Conservation (phyloP, 1,284 basidiomycete genomes). For the Singerocomus inundabilis region DNA sequence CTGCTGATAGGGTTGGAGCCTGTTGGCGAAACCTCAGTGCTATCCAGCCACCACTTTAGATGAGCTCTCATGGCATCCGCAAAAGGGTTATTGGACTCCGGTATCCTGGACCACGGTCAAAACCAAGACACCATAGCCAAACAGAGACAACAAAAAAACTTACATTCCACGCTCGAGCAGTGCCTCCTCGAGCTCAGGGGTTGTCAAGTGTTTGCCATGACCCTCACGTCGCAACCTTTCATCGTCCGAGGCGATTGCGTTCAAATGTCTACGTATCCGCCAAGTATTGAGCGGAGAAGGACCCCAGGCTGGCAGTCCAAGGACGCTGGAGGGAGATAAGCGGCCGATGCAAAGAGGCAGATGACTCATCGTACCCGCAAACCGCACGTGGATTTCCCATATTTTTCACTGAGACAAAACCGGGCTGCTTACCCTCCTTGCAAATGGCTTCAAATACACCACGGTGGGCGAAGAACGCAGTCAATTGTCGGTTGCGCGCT, state of each 20-base stretch:
- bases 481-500: constrained; percentile 52
- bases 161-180: constrained; percentile 75
- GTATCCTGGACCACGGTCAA: constrained; percentile 20
- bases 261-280: constrained; percentile 57
- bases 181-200: constrained; percentile 56
- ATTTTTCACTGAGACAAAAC: constrained; percentile 32
- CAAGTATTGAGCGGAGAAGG: constrained; percentile 48
- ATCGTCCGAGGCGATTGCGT: constrained; percentile 59
- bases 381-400: constrained; percentile 33
- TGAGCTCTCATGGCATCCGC: constrained; percentile 44
- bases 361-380: constrained; percentile 36
- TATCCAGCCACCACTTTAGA: constrained; percentile 62
- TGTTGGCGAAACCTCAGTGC: constrained; percentile 26
- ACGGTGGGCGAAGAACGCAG: constrained; percentile 32
- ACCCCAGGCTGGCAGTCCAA: constrained; percentile 60
- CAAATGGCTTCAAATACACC: constrained; percentile 36
- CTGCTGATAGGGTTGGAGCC: constrained; percentile 41
- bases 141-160: constrained; percentile 25
- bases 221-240: constrained; percentile 51
- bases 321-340: constrained; percentile 40
- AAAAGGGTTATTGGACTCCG: constrained; percentile 34
- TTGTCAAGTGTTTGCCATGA: constrained; percentile 44
- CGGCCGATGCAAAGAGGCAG: neutral
- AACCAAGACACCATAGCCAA: neutral
- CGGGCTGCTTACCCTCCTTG: constrained; percentile 23